These are phyloP conservation scores for Globisporangium alternatum DNA, from an alignment of 352 stramenopile genomes.

Conservation along the genomic window DNA sequence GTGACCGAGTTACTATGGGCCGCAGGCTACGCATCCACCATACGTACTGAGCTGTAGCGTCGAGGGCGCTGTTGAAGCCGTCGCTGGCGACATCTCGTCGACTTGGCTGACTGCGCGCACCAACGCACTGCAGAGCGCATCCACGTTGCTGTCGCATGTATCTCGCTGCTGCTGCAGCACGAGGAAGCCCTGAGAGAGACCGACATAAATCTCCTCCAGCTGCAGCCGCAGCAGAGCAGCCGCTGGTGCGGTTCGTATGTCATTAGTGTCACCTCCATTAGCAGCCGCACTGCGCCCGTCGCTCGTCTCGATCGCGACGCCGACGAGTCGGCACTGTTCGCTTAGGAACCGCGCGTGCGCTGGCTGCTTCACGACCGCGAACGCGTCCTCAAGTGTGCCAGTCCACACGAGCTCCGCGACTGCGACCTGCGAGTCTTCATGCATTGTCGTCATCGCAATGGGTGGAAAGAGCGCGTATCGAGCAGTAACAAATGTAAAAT, in stretches of 20 bases:
- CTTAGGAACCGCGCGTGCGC: slow-evolving; percentile 4
- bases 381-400: not conserved
- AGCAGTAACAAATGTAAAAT: too few species aligned
- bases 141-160: not conserved
- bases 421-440: not conserved
- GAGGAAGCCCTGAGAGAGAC: slow-evolving; percentile 12
- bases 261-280: not conserved
- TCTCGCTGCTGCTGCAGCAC: not conserved
- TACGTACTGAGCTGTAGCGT: not conserved
- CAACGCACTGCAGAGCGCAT: slow-evolving; percentile 3
- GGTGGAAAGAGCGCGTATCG: too few species aligned
- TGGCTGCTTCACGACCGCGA: slow-evolving; percentile 7
- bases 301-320: not conserved
- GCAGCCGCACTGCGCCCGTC: not conserved
- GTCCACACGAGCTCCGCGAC: slow-evolving; percentile 10
- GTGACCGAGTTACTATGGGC: not conserved
- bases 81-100: not conserved
- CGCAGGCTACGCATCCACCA: not conserved
- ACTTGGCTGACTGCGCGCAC: not conserved
- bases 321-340: not conserved
- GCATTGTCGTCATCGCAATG: not conserved
- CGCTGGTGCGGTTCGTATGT: not conserved
- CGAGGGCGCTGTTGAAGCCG: not conserved
- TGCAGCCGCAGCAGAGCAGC: slow-evolving; percentile 8
- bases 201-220: slow-evolving; percentile 18